Base-by-base conservation (phyloP, 2,329 filamentous ascomycete species). In the Colletotrichum eremochloae region DNA sequence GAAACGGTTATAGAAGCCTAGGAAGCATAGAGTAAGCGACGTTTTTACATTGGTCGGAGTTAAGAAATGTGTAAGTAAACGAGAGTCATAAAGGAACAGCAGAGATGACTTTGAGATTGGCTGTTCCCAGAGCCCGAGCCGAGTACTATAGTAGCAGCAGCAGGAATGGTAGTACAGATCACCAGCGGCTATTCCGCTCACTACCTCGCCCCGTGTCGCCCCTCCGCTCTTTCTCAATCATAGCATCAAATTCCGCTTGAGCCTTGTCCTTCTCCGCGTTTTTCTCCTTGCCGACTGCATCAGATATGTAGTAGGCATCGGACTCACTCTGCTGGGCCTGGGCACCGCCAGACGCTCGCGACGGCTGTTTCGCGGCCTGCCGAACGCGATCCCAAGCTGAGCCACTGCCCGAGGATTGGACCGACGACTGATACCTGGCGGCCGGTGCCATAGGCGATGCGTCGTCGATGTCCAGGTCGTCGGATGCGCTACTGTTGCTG, bases 241-340 rank as follows among this genome's bases (percentile, higher is more conserved):
- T 79, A 29, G 79, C 80, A 71, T 88, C 86, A 74, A 88, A 88
- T 40, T 88, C 85, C 70, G 80, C 82, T 70, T 88, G 86, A 7
- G 86, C 86, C 73, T 85, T 81, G 11, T 81, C 81, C 76, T 83
- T 86, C 55, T 81, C 81, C 20, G 79, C 76, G 4, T 76, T 74
- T 68, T 76, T 81, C 31, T 85, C 82, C 66, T 82, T 81, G 11
- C 85, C 84, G 1, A 77, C 72, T 4, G 75, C 73, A 4, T 80
- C 79, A 69, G 81, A 86, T 0, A 80, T 75, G 71, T 81, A 85
- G 44, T 75, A 77, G 18, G 77, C 75, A 72, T 74, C 77, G 63
- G 75, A 70, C 52, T 65, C 66, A n/a, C 40, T 36, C 56, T 62
- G 50, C 46, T 69, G 72, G 50, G 60, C 53, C 53, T 67, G 70